Evolutionary conservation across 2,329 filamentous ascomycete species (phyloP).

Genomic region (Escovopsis sp.): DNA sequence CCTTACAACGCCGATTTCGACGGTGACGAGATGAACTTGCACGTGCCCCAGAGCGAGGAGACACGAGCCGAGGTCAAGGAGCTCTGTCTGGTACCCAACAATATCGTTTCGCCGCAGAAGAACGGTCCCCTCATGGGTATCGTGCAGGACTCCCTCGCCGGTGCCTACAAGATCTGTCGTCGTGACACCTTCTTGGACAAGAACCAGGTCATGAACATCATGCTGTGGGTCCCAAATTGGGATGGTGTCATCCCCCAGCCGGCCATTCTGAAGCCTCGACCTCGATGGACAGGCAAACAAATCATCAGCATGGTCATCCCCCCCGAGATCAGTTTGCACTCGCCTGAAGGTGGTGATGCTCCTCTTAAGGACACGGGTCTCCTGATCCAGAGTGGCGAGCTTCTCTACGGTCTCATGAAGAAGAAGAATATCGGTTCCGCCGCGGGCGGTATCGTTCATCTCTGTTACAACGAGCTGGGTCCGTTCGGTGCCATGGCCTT

Average conservation of each 20-base stretch:
- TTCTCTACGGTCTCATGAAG: slow-evolving; percentile 78
- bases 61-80: slow-evolving; percentile 88
- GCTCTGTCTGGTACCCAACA: slow-evolving; percentile 92
- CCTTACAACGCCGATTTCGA: slow-evolving; percentile 99
- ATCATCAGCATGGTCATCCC: slow-evolving; percentile 89
- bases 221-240: slow-evolving; percentile 97
- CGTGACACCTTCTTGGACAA: slow-evolving; percentile 83
- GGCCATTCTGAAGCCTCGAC: slow-evolving; percentile 82
- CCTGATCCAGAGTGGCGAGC: slow-evolving; percentile 70
- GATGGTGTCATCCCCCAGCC: slow-evolving; percentile 86
- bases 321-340: slow-evolving; percentile 64
- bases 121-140: slow-evolving; percentile 99
- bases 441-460: slow-evolving; percentile 81
- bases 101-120: slow-evolving; percentile 94
- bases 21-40: slow-evolving; percentile 99
- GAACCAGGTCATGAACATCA: slow-evolving; percentile 87
- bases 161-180: slow-evolving; percentile 91
- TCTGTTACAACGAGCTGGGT: slow-evolving; percentile 91
- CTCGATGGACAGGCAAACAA: slow-evolving; percentile 97
- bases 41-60: slow-evolving; percentile 96
- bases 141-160: slow-evolving; percentile 91
- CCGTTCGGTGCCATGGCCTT: slow-evolving; percentile 77
- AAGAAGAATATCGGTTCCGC: slow-evolving; percentile 93
- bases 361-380: slow-evolving; percentile 64
- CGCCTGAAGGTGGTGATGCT: slow-evolving; percentile 45